A percentile compares a stretch with the other conserved stretches of the same genome.
Evolutionary conservation across 2,329 filamentous ascomycete species (phyloP).

Genomic region (Cordyceps cateniannulata): DNA sequence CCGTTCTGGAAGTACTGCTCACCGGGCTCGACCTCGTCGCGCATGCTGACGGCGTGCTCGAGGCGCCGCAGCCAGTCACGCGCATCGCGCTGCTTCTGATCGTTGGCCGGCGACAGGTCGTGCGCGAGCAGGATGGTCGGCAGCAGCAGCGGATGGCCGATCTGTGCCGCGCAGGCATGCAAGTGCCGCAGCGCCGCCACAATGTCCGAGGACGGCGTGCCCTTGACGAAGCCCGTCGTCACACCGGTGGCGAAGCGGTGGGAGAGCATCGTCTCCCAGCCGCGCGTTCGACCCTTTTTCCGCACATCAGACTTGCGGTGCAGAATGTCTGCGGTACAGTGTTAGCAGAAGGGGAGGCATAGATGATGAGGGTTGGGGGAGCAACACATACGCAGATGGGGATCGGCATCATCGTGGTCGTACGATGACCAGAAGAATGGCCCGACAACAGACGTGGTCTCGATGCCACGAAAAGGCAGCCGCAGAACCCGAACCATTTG

Average conservation of each 20-base stretch:
- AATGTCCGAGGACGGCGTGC: slow-evolving; percentile 51
- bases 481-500: slow-evolving; percentile 49
- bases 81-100: slow-evolving; percentile 56
- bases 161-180: slow-evolving; percentile 39
- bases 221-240: slow-evolving; percentile 56
- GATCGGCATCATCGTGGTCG: slow-evolving; percentile 50
- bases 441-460: slow-evolving; percentile 52
- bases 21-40: slow-evolving; percentile 50
- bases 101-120: slow-evolving; percentile 49
- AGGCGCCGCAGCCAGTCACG: slow-evolving; percentile 55
- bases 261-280: slow-evolving; percentile 59
- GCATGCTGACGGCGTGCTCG: slow-evolving; percentile 55
- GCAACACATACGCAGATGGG: slow-evolving; percentile 45
- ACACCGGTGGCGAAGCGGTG: slow-evolving; percentile 48
- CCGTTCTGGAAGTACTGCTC: slow-evolving; percentile 49
- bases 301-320: slow-evolving; percentile 61
- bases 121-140: slow-evolving; percentile 53
- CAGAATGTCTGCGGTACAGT: slow-evolving; percentile 43
- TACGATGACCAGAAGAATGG: slow-evolving; percentile 57
- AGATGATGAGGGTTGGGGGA: neutral
- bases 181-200: slow-evolving; percentile 43
- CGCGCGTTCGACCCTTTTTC: slow-evolving; percentile 56
- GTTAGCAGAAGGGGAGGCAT: neutral
- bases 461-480: slow-evolving; percentile 51
- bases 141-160: slow-evolving; percentile 52